These are phyloP conservation scores for Alternaria infectoria DNA, from an alignment of 2,329 filamentous ascomycete species.

Conservation along the genomic window DNA sequence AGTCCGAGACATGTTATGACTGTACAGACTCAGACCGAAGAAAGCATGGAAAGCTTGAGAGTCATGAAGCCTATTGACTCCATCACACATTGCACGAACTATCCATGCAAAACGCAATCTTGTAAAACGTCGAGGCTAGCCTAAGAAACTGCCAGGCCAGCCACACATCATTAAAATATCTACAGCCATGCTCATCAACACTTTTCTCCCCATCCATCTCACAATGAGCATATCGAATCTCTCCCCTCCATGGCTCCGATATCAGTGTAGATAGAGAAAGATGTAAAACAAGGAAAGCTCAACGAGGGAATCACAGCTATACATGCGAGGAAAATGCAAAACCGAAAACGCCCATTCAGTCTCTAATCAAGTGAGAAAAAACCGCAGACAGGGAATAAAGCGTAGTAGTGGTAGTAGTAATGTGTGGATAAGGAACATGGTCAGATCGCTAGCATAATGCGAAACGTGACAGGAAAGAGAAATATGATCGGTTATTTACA, in stretches of 20 bases:
- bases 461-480: neutral
- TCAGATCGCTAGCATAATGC: neutral
- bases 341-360: neutral
- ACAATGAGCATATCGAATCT: neutral
- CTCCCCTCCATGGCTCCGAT: neutral
- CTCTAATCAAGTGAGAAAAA: neutral
- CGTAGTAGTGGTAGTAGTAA: neutral
- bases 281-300: neutral
- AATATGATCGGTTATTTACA: constrained; percentile 10
- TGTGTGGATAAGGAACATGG: neutral
- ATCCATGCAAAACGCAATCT: neutral
- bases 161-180: constrained; percentile 7
- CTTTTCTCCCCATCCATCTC: neutral
- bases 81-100: neutral
- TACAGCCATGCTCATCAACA: constrained; percentile 4
- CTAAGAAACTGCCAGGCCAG: neutral
- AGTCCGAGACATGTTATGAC: neutral
- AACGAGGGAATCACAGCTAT: constrained; percentile 4
- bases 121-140: neutral
- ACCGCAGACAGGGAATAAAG: neutral
- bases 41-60: neutral
- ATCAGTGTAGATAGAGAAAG: neutral
- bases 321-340: neutral
- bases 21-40: neutral
- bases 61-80: neutral